Conservation (phyloP, 768 basidiomycete species). For the Russula griseocarnosa region DNA sequence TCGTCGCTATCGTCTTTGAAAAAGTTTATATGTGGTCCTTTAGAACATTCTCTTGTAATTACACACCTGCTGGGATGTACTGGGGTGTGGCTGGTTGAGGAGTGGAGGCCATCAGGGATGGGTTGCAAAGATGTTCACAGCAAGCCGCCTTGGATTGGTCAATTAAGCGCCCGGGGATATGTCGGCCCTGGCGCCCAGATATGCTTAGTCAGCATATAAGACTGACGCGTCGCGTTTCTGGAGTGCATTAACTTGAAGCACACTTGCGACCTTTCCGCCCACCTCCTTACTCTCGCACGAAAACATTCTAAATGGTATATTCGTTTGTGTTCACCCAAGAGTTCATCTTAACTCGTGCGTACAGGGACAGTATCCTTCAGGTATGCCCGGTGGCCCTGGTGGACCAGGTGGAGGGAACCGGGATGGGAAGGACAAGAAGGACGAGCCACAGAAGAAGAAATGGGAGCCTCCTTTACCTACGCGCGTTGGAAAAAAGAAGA, state of each 20-base stretch:
- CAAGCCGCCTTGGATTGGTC: neutral
- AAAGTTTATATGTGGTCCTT: slow-evolving; percentile 6
- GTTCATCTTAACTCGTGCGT: slow-evolving; percentile 3
- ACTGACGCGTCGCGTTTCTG: slow-evolving; percentile 38
- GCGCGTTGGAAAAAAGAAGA: slow-evolving; percentile 95
- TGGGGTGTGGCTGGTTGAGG: slow-evolving; percentile 62
- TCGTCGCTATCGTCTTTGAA: slow-evolving; percentile 62
- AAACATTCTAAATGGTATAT: slow-evolving; percentile 18
- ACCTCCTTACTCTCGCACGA: neutral
- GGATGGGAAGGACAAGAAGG: slow-evolving; percentile 39
- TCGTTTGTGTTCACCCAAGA: slow-evolving; percentile 15
- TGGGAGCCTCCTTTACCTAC: slow-evolving; percentile 99
- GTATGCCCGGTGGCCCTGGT: slow-evolving; percentile 38
- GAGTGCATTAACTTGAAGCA: slow-evolving; percentile 15
- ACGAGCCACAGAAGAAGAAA: slow-evolving; percentile 76
- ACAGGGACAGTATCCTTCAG: slow-evolving; percentile 77
- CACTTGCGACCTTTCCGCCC: slow-evolving; percentile 17
- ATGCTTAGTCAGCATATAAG: slow-evolving; percentile 24
- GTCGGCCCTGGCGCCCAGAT: neutral
- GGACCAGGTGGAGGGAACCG: slow-evolving; percentile 31
- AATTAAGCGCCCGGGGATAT: slow-evolving; percentile 1
- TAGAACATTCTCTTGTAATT: neutral
- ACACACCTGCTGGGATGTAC: slow-evolving; percentile 74
- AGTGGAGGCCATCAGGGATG: slow-evolving; percentile 34
- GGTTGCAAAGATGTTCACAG: neutral